These are phyloP conservation scores for Quercus dentata DNA, from an alignment of 306 rosid species.

Conservation along the genomic window DNA sequence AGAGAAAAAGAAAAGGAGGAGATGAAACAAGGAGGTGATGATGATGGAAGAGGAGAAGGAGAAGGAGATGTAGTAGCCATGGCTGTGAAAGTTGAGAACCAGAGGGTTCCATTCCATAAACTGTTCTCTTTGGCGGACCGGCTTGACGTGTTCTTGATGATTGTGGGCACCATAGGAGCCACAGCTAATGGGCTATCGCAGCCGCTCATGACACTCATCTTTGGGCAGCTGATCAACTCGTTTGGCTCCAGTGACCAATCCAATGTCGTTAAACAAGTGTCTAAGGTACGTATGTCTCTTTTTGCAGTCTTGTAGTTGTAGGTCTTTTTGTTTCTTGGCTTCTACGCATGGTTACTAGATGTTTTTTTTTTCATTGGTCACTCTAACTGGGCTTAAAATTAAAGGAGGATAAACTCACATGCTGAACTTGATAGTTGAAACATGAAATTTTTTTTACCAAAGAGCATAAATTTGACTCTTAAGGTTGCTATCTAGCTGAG, in stretches of 20 bases:
- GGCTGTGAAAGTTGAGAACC: background rate
- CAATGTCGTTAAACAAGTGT: slow-evolving; percentile 29
- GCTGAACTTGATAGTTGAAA: too few relatives aligned
- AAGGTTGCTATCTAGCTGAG: too few relatives aligned
- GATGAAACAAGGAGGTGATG: background rate
- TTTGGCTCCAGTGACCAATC: slow-evolving; percentile 46
- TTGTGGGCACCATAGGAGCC: slow-evolving; percentile 49
- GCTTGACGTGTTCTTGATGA: slow-evolving; percentile 49
- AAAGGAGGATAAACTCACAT: too few relatives aligned
- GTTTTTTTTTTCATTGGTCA: too few relatives aligned
- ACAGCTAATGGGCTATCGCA: slow-evolving; percentile 52
- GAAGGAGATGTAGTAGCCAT: background rate
- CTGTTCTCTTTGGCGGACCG: slow-evolving; percentile 71
- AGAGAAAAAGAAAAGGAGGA: background rate
- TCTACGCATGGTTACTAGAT: too few relatives aligned
- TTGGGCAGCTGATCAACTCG: slow-evolving; percentile 55
- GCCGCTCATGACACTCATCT: slow-evolving; percentile 66
- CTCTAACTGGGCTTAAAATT: too few relatives aligned
- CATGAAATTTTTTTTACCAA: too few relatives aligned
- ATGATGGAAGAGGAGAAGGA: background rate
- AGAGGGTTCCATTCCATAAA: slow-evolving; percentile 52
- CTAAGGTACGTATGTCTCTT: slow-evolving; percentile 37
- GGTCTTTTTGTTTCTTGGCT: background rate
- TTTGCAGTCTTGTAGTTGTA: background rate
- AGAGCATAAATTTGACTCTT: too few relatives aligned